Percentiles rank a stretch among this genome's conserved stretches.
Conservation (phyloP, 768 basidiomycete genomes). For the Pisolithus orientalis region DNA sequence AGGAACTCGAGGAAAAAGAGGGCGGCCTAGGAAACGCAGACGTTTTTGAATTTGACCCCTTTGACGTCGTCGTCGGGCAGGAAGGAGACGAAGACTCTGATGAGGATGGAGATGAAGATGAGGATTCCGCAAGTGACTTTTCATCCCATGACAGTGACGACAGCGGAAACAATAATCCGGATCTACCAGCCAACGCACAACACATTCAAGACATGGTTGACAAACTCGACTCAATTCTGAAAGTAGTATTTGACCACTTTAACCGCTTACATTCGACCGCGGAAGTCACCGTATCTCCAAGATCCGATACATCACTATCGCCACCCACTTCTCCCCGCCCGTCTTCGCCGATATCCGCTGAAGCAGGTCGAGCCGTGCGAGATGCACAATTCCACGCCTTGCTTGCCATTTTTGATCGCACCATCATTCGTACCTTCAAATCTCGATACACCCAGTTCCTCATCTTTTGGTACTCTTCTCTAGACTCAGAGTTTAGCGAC, state of each 20-base stretch:
- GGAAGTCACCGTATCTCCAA: slow-evolving; percentile 9
- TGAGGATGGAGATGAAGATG: slow-evolving; percentile 43
- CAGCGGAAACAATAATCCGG: slow-evolving; percentile 31
- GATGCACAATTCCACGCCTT: slow-evolving; percentile 78
- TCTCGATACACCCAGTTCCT: slow-evolving; percentile 97
- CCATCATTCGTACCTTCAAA: slow-evolving; percentile 92
- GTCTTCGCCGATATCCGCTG: slow-evolving; percentile 18
- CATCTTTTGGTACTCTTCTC: slow-evolving; percentile 91
- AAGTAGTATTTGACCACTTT: slow-evolving; percentile 83
- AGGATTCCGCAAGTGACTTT: slow-evolving; percentile 60
- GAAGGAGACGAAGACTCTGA: slow-evolving; percentile 59
- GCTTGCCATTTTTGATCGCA: slow-evolving; percentile 88
- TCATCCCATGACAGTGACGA: slow-evolving; percentile 65
- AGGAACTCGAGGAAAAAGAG: slow-evolving; percentile 72
- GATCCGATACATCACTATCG: slow-evolving; percentile 4
- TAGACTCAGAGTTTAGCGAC: slow-evolving; percentile 84
- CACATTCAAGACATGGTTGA: slow-evolving; percentile 82
- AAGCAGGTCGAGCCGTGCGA: slow-evolving; percentile 34
- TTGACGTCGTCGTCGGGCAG: slow-evolving; percentile 78
- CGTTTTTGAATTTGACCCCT: slow-evolving; percentile 76
- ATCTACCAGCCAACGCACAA: slow-evolving; percentile 46
- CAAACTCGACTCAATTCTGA: slow-evolving; percentile 87
- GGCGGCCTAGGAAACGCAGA: slow-evolving; percentile 45
- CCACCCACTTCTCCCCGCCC: slow-evolving; percentile 19
- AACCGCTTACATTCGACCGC: slow-evolving; percentile 37